Percentiles rank a stretch among this genome's conserved stretches.
Conservation (phyloP, 495 filamentous ascomycete genomes). For the Talaromyces trachyspermus region DNA sequence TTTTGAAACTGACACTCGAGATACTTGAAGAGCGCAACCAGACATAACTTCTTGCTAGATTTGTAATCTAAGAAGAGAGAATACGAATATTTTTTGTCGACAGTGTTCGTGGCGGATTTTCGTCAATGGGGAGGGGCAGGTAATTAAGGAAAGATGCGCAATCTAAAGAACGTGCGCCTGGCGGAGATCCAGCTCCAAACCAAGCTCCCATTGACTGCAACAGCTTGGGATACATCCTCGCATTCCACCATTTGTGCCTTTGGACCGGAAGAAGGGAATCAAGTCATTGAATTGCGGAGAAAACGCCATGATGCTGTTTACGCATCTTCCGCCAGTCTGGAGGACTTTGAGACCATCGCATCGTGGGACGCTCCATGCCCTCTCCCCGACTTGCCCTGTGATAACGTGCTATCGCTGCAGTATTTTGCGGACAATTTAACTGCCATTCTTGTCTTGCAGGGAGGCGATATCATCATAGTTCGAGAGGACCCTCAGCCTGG, state of each 20-base stretch:
- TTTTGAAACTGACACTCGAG: neutral
- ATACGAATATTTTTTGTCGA: too few species aligned
- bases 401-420: constrained; percentile 69
- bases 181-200: constrained; percentile 47
- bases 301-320: constrained; percentile 32
- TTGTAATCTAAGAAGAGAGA: too few species aligned
- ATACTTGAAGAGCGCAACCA: too few species aligned
- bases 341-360: constrained; percentile 51
- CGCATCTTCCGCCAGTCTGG: constrained; percentile 27
- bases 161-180: constrained; percentile 65
- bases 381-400: constrained; percentile 57
- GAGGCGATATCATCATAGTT: constrained; percentile 83
- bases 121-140: constrained; percentile 36
- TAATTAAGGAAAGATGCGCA: constrained; percentile 55
- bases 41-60: too few species aligned
- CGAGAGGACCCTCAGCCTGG: constrained; percentile 62
- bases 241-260: constrained; percentile 68
- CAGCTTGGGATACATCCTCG: constrained; percentile 67
- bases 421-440: constrained; percentile 73
- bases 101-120: neutral
- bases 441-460: constrained; percentile 75
- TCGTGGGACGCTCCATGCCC: constrained; percentile 82
- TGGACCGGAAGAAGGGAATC: constrained; percentile 56
- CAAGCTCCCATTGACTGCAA: constrained; percentile 55
- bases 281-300: constrained; percentile 57